Evolutionary conservation across 1,139 yeast genomes (phyloP).

Genomic region (Taphrina pruni): DNA sequence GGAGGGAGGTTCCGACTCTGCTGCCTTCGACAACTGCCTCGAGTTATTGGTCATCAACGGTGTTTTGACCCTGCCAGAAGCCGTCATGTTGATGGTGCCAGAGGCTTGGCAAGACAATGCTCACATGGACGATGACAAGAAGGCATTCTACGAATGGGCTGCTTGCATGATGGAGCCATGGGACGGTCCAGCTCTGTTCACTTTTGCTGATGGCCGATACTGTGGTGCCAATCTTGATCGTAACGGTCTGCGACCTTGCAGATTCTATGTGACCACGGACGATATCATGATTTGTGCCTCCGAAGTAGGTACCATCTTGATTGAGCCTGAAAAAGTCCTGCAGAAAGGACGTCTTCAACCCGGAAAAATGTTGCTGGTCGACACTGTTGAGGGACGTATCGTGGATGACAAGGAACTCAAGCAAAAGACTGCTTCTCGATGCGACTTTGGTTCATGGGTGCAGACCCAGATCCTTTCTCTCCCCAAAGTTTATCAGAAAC

Average conservation of each 20-base stretch:
- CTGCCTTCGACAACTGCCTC: conserved; percentile 93
- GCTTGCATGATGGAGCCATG: conserved; percentile 99
- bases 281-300: conserved; percentile 97
- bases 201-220: conserved; percentile 96
- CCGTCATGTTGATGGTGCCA: conserved; percentile 95
- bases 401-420: conserved; percentile 93
- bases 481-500: conserved; percentile 71
- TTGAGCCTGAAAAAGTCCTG: conserved; percentile 79
- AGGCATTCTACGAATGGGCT: conserved; percentile 98
- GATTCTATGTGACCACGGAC: conserved; percentile 92
- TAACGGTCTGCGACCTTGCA: conserved; percentile 97
- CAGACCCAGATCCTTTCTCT: conserved; percentile 82
- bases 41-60: conserved; percentile 92
- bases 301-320: conserved; percentile 94
- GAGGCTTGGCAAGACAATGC: conserved; percentile 96
- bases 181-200: conserved; percentile 98
- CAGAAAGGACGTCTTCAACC: conserved; percentile 95
- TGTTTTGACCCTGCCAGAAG: conserved; percentile 90
- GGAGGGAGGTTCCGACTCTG: conserved; percentile 99
- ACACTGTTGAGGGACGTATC: conserved; percentile 87
- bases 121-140: conserved; percentile 82
- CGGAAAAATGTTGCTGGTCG: conserved; percentile 94
- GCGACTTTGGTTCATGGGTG: conserved; percentile 93
- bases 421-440: conserved; percentile 76
- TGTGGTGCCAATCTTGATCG: conserved; percentile 98